phyloP scores from a whole-genome alignment of 139 green algal species.

The Chloropicon primus region DNA sequence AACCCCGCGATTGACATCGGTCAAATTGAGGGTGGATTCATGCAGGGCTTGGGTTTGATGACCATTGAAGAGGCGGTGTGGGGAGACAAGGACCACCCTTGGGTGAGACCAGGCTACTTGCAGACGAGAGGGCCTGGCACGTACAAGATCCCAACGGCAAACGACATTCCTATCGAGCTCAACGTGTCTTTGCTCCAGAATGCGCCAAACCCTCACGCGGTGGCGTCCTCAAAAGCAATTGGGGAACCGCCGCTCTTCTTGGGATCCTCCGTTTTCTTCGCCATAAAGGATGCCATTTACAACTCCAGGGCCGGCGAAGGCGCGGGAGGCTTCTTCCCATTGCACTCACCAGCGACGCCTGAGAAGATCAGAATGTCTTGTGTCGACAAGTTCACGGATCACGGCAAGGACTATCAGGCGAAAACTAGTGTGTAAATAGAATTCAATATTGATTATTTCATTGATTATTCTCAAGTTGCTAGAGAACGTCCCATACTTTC shows the following conservation, averaged over 20 bases:
- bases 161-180: slow-evolving; percentile 85
- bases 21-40: slow-evolving; percentile 88
- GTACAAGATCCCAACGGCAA: slow-evolving; percentile 92
- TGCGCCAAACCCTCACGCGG: slow-evolving; percentile 57
- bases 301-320: background rate
- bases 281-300: slow-evolving; percentile 45
- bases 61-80: slow-evolving; percentile 91
- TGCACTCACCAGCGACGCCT: slow-evolving; percentile 76
- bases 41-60: slow-evolving; percentile 88
- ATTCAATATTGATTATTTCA: background rate
- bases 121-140: slow-evolving; percentile 65
- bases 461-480: background rate
- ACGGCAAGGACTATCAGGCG: background rate
- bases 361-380: slow-evolving; percentile 84
- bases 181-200: slow-evolving; percentile 62
- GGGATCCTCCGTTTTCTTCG: slow-evolving; percentile 71
- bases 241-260: slow-evolving; percentile 91
- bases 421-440: background rate
- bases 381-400: slow-evolving; percentile 42
- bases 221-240: slow-evolving; percentile 71
- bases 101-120: slow-evolving; percentile 62
- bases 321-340: slow-evolving; percentile 40
- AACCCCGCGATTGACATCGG: slow-evolving; percentile 95
- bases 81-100: slow-evolving; percentile 69
- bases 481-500: background rate